A percentile compares a stretch with the other conserved stretches of the same genome.
These are phyloP conservation scores for Wickerhamomyces ciferrii DNA, from an alignment of 805 yeast species.

Conservation along the genomic window DNA sequence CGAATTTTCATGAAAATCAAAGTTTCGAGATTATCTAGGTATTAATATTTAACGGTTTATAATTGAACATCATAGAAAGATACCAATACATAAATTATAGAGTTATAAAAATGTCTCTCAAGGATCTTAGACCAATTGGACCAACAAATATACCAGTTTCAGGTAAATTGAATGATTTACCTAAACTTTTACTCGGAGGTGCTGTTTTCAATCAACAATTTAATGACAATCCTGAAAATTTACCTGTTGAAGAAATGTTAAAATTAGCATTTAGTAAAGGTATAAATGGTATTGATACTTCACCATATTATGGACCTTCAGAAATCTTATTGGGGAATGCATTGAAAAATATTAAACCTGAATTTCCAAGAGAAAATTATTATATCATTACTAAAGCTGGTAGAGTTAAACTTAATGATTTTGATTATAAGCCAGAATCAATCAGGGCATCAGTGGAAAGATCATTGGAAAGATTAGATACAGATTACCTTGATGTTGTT, in stretches of 20 bases:
- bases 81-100: too few species aligned
- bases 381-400: slow-evolving; percentile 86
- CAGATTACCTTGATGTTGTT: slow-evolving; percentile 72
- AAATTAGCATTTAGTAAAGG: slow-evolving; percentile 60
- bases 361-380: slow-evolving; percentile 53
- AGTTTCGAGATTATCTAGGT: background rate
- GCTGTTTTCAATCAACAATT: slow-evolving; percentile 84
- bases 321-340: slow-evolving; percentile 73
- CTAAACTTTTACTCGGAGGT: slow-evolving; percentile 77
- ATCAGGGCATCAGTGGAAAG: slow-evolving; percentile 61
- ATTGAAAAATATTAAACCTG: slow-evolving; percentile 31
- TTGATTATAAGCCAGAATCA: slow-evolving; percentile 64
- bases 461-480: slow-evolving; percentile 60
- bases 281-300: slow-evolving; percentile 77
- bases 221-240: slow-evolving; percentile 55
- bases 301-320: slow-evolving; percentile 91
- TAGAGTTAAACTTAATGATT: slow-evolving; percentile 57
- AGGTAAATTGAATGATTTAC: slow-evolving; percentile 27
- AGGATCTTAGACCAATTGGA: slow-evolving; percentile 13
- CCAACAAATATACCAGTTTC: slow-evolving; percentile 12
- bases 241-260: slow-evolving; percentile 57
- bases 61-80: too few species aligned
- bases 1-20: background rate
- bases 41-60: background rate
- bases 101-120: background rate